phyloP scores from a whole-genome alignment of 2,329 filamentous ascomycete species.

The Trichoderma koningiopsis region DNA sequence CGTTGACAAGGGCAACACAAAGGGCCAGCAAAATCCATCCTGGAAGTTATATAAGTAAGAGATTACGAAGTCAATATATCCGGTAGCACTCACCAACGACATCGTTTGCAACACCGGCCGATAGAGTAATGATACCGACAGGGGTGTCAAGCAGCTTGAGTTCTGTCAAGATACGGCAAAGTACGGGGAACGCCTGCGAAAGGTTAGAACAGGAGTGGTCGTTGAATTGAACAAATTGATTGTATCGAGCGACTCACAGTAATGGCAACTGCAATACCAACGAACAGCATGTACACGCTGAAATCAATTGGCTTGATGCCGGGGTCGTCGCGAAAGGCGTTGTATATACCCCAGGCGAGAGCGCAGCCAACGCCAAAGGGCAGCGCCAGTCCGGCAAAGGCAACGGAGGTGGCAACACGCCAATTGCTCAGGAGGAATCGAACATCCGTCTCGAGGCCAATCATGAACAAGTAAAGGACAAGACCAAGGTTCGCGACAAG shows the following conservation, averaged over 20 bases:
- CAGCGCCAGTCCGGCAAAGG: slow-evolving; percentile 75
- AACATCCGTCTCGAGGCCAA: slow-evolving; percentile 84
- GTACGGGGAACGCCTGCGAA: slow-evolving; percentile 72
- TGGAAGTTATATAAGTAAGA: slow-evolving; percentile 22
- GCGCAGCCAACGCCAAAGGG: slow-evolving; percentile 82
- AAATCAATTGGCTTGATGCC: slow-evolving; percentile 49
- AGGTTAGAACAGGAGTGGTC: slow-evolving; percentile 84
- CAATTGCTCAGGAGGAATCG: slow-evolving; percentile 77
- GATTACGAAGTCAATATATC: background rate
- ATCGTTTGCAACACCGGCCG: slow-evolving; percentile 91
- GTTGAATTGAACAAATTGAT: slow-evolving; percentile 44
- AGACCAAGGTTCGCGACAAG: slow-evolving; percentile 83
- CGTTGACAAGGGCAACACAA: slow-evolving; percentile 91
- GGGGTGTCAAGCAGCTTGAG: slow-evolving; percentile 80
- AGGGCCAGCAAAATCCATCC: slow-evolving; percentile 87
- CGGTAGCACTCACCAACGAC: slow-evolving; percentile 45
- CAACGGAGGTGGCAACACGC: slow-evolving; percentile 76
- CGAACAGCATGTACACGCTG: slow-evolving; percentile 67
- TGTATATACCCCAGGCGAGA: slow-evolving; percentile 78
- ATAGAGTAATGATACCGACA: slow-evolving; percentile 85
- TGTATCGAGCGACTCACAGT: slow-evolving; percentile 51
- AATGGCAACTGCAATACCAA: slow-evolving; percentile 91
- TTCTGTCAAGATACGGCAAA: slow-evolving; percentile 91
- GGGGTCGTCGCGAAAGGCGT: slow-evolving; percentile 62
- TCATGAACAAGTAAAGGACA: slow-evolving; percentile 83